A percentile compares a stretch with the other conserved stretches of the same genome.
These are phyloP conservation scores for Conringia planisiliqua DNA, from an alignment of 345 rosid species.

Conservation along the genomic window DNA sequence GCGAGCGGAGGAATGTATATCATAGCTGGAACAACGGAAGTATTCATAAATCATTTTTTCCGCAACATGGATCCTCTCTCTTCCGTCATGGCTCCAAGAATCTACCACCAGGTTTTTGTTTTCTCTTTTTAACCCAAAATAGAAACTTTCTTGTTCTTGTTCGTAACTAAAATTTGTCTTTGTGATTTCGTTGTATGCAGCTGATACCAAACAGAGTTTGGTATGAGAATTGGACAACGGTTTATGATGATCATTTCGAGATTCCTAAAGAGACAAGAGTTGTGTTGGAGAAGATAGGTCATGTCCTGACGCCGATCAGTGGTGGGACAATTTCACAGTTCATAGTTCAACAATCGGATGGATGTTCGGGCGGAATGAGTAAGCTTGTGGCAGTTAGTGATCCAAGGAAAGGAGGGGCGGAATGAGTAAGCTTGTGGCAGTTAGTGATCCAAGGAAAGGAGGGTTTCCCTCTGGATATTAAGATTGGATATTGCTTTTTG, in stretches of 20 bases:
- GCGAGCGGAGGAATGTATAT: constrained; percentile 65
- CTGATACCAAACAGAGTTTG: constrained; percentile 41
- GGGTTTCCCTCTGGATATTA: constrained; percentile 62
- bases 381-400: constrained; percentile 56
- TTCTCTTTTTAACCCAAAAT: background rate
- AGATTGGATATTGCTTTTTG: background rate
- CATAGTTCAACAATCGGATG: constrained; percentile 37
- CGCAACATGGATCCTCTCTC: constrained; percentile 57
- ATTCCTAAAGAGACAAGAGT: constrained; percentile 38
- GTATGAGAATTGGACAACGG: constrained; percentile 63
- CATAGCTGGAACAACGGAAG: constrained; percentile 53
- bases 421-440: constrained; percentile 40
- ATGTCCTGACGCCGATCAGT: constrained; percentile 37
- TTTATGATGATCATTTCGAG: constrained; percentile 45
- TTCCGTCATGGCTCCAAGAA: constrained; percentile 52
- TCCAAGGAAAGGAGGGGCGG: constrained; percentile 62
- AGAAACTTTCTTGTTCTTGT: background rate
- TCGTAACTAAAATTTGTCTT: background rate
- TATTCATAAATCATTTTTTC: constrained; percentile 51
- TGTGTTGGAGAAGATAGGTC: constrained; percentile 47
- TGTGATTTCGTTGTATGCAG: constrained; percentile 29
- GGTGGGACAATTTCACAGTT: constrained; percentile 53
- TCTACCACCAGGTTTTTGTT: constrained; percentile 56
- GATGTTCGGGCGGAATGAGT: constrained; percentile 6
- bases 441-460: constrained; percentile 73